Evolutionary conservation across 345 rosid species (phyloP).

Genomic region (Rubroshorea leprosula): DNA sequence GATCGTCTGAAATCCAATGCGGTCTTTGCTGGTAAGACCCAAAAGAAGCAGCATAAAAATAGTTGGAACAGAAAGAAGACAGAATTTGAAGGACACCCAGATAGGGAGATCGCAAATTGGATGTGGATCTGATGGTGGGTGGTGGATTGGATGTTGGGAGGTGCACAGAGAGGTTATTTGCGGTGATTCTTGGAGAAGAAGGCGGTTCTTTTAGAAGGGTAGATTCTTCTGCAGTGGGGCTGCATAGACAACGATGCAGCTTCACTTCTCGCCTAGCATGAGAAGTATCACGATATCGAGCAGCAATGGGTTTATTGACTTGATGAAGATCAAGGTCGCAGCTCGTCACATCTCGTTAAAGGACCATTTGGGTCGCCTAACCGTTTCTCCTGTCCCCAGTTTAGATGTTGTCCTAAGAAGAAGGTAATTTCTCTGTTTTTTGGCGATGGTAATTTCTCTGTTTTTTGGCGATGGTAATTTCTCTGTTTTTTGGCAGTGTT

Average conservation of each 20-base stretch:
- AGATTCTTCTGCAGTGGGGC: conserved; percentile 33
- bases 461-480: too few species aligned
- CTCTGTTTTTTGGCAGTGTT: too few species aligned
- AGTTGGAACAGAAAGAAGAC: conserved; percentile 1
- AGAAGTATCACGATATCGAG: conserved; percentile 99
- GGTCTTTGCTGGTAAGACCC: conserved; percentile 44
- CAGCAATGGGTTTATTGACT: conserved; percentile 98
- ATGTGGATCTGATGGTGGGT: conserved; percentile 82
- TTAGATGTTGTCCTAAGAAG: too few species aligned
- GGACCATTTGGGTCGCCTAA: too few species aligned
- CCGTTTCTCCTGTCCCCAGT: too few species aligned
- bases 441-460: too few species aligned
- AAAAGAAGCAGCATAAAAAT: conserved; percentile 17
- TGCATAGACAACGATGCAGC: conserved; percentile 95
- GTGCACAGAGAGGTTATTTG: conserved; percentile 20
- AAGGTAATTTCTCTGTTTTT: too few species aligned
- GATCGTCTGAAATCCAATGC: conserved; percentile 50
- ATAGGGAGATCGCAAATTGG: conserved; percentile 24
- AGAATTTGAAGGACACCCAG: conserved; percentile 21
- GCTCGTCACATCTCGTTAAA: conserved; percentile 99
- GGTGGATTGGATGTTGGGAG: conserved; percentile 31
- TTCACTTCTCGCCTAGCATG: conserved; percentile 99
- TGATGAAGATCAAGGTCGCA: conserved; percentile 99
- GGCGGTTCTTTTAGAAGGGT: background rate
- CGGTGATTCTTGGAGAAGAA: conserved; percentile 7